Base-by-base conservation (phyloP, 495 filamentous ascomycete species). In the Trichoderma reesei region DNA sequence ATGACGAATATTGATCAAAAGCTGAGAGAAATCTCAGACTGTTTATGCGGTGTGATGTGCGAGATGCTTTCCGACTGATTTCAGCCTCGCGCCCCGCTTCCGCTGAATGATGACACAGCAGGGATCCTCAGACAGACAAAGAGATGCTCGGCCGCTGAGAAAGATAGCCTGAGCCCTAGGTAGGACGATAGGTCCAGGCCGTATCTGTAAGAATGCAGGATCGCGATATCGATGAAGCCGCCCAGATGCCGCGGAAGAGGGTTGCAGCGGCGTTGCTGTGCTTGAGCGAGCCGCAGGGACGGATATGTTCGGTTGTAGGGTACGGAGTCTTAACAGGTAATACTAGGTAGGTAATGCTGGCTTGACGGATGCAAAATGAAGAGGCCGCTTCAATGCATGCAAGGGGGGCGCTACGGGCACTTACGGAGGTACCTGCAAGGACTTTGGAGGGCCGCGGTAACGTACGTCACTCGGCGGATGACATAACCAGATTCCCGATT, bases 291-390 rank as follows among this genome's bases (percentile, higher is more conserved):
- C 31, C 20, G 26, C 6, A 56, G 20, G 14, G 51, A 14, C 51
- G 51, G 31, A 56, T 34, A 34, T 31, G 34, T 56, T 56, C 31
- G 51, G 51, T 34, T 56, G 20, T 56, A 56, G 51, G 46, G 51
- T 56, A 31, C 31, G n/a, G n/a, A n/a, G n/a, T n/a, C n/a, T n/a
- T n/a, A n/a, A n/a, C n/a, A n/a, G n/a, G n/a, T n/a, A n/a, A n/a
- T n/a, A n/a, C n/a, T n/a, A n/a, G n/a, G n/a, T n/a, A n/a, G n/a
- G n/a, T n/a, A n/a, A n/a, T n/a, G n/a, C n/a, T 56, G 31, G 34
- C 9, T 18, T 56, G 51, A 56, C 51, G 51, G 51, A 56, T 56
- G 51, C 51, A 56, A 56, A 56, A 34, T 13, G 51, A 56, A 56
- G 31, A 34, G 31, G 51, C 20, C 51, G 51, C 34, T 56, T 14